Base-by-base conservation (phyloP, 164 flowering plant genomes). In the Sextonia rubra region DNA sequence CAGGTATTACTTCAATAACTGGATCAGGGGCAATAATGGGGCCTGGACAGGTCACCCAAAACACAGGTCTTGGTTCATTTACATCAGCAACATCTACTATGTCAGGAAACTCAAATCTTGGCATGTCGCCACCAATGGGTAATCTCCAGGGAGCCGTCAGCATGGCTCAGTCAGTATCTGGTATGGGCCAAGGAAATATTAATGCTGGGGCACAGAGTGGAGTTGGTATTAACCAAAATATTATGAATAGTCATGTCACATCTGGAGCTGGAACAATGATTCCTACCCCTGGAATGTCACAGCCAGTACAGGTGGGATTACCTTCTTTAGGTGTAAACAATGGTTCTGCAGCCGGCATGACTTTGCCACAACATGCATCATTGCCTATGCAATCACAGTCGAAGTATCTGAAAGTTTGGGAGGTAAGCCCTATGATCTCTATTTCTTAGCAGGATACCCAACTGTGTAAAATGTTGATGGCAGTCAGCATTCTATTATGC, bases 401-500 rank as follows among this genome's bases (percentile, higher is more conserved):
- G 66, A 94, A 89, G 85, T 94, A 92, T 85, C 83, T 94, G 5
- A 92, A 79, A 88, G 91, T 94, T 26, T 94, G 97, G 98, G 97
- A 92, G 93, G 98, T 91, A 85, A 80, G 64, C 68, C 37, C 26
- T 30, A 30, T 52, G 27, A 3, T 68, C 48, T 49, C 47, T 47
- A 20, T 49, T 68, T 23, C 22, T 14, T 4, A 61, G 3, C 11
- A 3, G 23, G 26, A 61, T 56, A 27, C 11, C 23, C 12, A 25
- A 61, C 64, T 25, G 18, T 56, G 25, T 61, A 61, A 23, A 61
- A 6, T 61, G 64, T 24, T 61, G 64, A 5, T 61, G 26, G 64
- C 23, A 25, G 64, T 24, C 64, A 22, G 4, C 8, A 37, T 37
- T 1, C 11, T 37, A 7, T 37, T 9, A 5, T 9, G 8, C 44